phyloP scores from a whole-genome alignment of 352 stramenopile genomes.

The Pythium coloratum region DNA sequence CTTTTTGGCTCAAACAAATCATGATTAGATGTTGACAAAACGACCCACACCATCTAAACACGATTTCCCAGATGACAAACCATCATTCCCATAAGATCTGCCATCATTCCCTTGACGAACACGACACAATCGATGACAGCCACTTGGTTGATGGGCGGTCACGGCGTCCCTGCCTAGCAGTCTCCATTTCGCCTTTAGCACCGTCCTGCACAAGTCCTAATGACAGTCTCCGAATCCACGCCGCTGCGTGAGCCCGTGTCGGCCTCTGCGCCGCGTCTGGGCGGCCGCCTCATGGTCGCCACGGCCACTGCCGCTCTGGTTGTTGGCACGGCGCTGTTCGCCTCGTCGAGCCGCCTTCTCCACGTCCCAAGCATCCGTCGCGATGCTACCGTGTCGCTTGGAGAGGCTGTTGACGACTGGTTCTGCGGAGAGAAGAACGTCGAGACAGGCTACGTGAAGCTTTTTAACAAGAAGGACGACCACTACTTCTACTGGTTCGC shows the following conservation, averaged over 20 bases:
- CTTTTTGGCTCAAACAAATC: background rate
- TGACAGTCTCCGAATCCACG: background rate
- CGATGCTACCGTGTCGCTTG: background rate
- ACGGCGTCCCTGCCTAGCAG: background rate
- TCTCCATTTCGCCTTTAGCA: background rate
- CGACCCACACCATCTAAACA: background rate
- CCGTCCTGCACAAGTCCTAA: background rate
- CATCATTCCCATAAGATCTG: background rate
- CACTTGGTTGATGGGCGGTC: background rate
- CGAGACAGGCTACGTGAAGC: constrained; percentile 40
- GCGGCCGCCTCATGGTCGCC: background rate
- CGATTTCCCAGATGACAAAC: background rate
- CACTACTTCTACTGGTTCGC: constrained; percentile 64
- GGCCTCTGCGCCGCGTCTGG: background rate
- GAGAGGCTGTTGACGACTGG: background rate
- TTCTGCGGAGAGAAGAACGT: constrained; percentile 12
- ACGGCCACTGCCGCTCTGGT: background rate
- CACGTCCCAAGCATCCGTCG: background rate
- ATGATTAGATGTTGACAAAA: background rate
- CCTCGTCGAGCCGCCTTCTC: background rate
- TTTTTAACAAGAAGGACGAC: constrained; percentile 48
- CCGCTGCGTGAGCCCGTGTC: background rate
- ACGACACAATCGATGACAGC: background rate
- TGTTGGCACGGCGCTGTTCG: background rate
- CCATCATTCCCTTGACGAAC: background rate